Evolutionary conservation across 768 basidiomycete species (phyloP), one percentile per base, ranked within the genome.

Genomic region (Suillus placidus): DNA sequence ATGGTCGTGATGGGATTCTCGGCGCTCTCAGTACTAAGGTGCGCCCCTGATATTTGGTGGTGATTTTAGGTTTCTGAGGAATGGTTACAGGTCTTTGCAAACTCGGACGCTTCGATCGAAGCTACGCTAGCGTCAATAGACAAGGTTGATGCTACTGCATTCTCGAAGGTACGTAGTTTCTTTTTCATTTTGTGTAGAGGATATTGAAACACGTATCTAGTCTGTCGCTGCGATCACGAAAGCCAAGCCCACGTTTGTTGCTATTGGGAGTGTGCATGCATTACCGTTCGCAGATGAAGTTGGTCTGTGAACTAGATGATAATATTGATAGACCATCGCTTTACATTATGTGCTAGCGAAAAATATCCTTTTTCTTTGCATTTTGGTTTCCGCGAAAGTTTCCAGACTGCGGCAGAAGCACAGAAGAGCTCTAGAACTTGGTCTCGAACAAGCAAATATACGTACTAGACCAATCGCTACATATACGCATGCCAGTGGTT

Each of bases 251-350:
- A 95, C 94, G 32, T 94, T 84, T 69, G 94, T 98, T 47, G 91
- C 89, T 13, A 84, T 98, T 58, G 97, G 96, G 54, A 88, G 97
- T 73, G 79, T 88, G 69, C 79, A 83, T 71, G 73, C 85, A 37
- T 84, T 99, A 57, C 97, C 97, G 16, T 90, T 90, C 74, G 86
- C 88, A 70, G 93, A 95, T 72, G 93, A 94, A 76, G 78, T 95
- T 66, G 93, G 93, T 57, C 85, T 95, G 68, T 94, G 77, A 86
- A 60, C 40, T 60, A 60, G 40, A 60, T 60, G 40, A 60, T 60
- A 60, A 12, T 42, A 42, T 60, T 30, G 26, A 43, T 42, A 60
- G 58, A 60, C 57, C 38, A 60, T 30, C 26, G 58, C 58, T 20
- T 42, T 42, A 40, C 57, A 58, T 18, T 30, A 58, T 58, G 20